Base-by-base conservation (phyloP, 2,329 filamentous ascomycete species). In the Colletotrichum sansevieriae region DNA sequence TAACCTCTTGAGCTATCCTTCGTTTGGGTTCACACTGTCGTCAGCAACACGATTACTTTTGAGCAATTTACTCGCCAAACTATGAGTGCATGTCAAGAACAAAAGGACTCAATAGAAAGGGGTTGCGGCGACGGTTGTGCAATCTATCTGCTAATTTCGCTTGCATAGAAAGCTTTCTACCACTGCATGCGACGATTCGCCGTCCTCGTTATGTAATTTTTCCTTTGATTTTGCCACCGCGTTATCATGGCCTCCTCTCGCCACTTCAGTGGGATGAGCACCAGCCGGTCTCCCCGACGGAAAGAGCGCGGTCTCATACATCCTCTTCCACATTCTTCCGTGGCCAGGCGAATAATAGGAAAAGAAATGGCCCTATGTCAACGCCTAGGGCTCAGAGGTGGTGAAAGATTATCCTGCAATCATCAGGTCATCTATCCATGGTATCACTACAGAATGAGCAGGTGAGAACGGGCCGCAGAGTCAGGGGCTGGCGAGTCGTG, bases 351-450 rank as follows among this genome's bases (percentile, higher is more conserved):
- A 68, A 57, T 63, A 37, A 70, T 63, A 70, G 57, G 63, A 70
- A 70, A 68, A 63, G 68, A 61, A 37, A 57, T 37, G 51, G 44
- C 58, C 63, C 52, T 35, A 44, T 63, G 56, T 68, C 67, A 63
- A 63, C 25, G 44, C 57, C 65, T 58, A 54, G 65, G 61, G 54
- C 57, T 52, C 63, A 20, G 29, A 59, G 43, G 51, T 29, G 63
- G 63, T 44, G 57, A 68, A 68, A 68, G 51, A 57, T 58, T 67
- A 68, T 70, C 67, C 67, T 70, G 67, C 67, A 70, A 68, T 70
- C 67, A 60, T 70, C 67, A 70, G 55, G 64, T 70, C 67, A 58
- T 70, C 67, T 70, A 70, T 70, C 67, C 64, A 69, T 70, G 67
- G 67, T 70, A 70, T 70, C 67, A 70, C 67, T 70, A 70, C 67